phyloP scores from a whole-genome alignment of 2,329 filamentous ascomycete genomes.

The Ceratocystiopsis minuta region DNA sequence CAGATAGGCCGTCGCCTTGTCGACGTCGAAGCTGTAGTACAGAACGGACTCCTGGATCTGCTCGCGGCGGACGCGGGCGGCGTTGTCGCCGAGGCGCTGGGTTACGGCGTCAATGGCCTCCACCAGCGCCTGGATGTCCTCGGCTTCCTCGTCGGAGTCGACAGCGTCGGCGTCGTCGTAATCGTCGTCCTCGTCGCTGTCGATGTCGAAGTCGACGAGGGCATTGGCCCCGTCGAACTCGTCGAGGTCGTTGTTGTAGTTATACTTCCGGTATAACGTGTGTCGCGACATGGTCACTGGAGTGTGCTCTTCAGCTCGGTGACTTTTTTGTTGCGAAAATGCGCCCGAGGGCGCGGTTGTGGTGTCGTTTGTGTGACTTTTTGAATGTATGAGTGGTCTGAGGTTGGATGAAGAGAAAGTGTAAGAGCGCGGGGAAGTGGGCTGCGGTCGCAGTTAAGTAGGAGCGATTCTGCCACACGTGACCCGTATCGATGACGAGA shows the following conservation, averaged over 20 bases:
- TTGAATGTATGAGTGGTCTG: too few relatives aligned
- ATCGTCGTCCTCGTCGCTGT: neutral
- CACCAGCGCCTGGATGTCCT: conserved; percentile 18
- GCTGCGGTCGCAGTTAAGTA: neutral
- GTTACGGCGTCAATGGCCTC: conserved; percentile 49
- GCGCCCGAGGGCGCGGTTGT: too few relatives aligned
- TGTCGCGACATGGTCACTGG: conserved; percentile 25
- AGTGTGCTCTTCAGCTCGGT: too few relatives aligned
- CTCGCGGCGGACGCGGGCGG: conserved; percentile 33
- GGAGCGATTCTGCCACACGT: too few relatives aligned
- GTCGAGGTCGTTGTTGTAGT: conserved; percentile 32
- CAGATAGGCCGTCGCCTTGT: conserved; percentile 68
- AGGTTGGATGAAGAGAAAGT: too few relatives aligned
- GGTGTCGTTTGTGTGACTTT: too few relatives aligned
- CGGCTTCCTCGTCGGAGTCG: conserved; percentile 23
- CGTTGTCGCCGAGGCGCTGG: conserved; percentile 41
- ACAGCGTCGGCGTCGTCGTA: conserved; percentile 17
- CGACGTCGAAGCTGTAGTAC: conserved; percentile 91
- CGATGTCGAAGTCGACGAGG: neutral
- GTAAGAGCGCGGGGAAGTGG: neutral
- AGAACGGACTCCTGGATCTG: conserved; percentile 83
- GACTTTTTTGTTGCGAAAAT: too few relatives aligned
- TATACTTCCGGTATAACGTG: conserved; percentile 27
- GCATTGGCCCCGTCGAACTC: conserved; percentile 24
- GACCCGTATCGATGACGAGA: conserved; percentile 2